These are phyloP conservation scores for Babesia bovis DNA, from an alignment of 169 alveolate genomes.

Conservation along the genomic window DNA sequence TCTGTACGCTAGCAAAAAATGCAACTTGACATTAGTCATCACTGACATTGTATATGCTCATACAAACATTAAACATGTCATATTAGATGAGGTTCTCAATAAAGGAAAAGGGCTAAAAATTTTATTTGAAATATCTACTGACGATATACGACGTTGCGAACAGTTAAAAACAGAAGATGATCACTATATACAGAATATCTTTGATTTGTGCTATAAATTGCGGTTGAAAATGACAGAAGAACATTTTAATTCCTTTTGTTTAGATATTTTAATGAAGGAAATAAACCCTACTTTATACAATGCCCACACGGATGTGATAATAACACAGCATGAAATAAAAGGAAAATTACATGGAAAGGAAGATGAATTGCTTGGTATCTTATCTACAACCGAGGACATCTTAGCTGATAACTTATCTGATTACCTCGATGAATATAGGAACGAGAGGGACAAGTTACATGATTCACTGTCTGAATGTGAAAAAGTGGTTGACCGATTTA, in stretches of 20 bases:
- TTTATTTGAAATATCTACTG: conserved; percentile 9
- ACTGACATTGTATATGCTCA: conserved; percentile 97
- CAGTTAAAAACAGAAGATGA: conserved; percentile 41
- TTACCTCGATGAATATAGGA: conserved; percentile 87
- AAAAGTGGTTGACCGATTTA: conserved; percentile 90
- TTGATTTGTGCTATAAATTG: conserved; percentile 83
- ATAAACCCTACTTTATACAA: conserved; percentile 93
- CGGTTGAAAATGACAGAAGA: conserved; percentile 84
- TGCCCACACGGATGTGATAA: conserved; percentile 89
- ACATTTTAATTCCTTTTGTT: conserved; percentile 89
- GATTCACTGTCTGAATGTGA: conserved; percentile 90
- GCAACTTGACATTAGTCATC: conserved; percentile 92
- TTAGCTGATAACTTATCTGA: conserved; percentile 90
- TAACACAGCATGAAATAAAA: conserved; percentile 85
- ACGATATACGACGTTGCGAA: conserved; percentile 6
- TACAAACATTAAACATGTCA: conserved; percentile 71
- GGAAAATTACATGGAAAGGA: conserved; percentile 94
- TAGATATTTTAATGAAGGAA: conserved; percentile 93
- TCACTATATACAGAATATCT: conserved; percentile 77
- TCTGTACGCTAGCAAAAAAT: conserved; percentile 89
- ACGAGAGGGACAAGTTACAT: conserved; percentile 90
- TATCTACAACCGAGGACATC: conserved; percentile 96
- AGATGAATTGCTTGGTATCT: conserved; percentile 92
- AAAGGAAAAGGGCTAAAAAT: not conserved
- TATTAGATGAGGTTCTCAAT: conserved; percentile 7